Conservation (phyloP, 2,329 filamentous ascomycete species). For the Volutella citrinella region DNA sequence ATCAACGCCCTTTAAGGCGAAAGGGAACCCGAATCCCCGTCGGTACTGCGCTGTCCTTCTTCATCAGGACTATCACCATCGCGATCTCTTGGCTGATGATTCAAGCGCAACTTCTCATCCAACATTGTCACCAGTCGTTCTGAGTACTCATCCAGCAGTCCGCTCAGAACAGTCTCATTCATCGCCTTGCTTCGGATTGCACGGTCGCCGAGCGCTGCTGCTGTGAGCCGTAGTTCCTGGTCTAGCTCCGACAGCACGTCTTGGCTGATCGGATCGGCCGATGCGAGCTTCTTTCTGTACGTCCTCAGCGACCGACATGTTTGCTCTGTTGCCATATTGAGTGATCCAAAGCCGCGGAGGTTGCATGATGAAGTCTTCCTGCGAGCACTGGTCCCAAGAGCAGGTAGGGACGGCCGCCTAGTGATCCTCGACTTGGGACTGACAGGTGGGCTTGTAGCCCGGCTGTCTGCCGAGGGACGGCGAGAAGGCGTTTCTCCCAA, state of each 20-base stretch:
- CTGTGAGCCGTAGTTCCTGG: slow-evolving; percentile 61
- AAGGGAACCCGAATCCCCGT: slow-evolving; percentile 33
- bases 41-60: slow-evolving; percentile 31
- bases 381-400: slow-evolving; percentile 41
- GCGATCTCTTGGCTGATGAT: slow-evolving; percentile 31
- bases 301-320: slow-evolving; percentile 59
- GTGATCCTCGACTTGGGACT: slow-evolving; percentile 48
- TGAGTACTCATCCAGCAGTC: slow-evolving; percentile 72
- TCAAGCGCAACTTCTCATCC: slow-evolving; percentile 65
- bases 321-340: slow-evolving; percentile 64
- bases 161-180: slow-evolving; percentile 57
- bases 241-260: slow-evolving; percentile 62
- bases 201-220: slow-evolving; percentile 57
- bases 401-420: slow-evolving; percentile 54
- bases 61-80: slow-evolving; percentile 28
- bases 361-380: slow-evolving; percentile 49
- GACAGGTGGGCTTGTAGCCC: slow-evolving; percentile 45
- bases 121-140: slow-evolving; percentile 68
- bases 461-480: slow-evolving; percentile 42
- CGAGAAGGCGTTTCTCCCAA: slow-evolving; percentile 46
- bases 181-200: slow-evolving; percentile 52
- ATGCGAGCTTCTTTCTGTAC: slow-evolving; percentile 61
- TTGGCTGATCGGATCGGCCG: slow-evolving; percentile 53
- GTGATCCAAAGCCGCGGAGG: slow-evolving; percentile 49
- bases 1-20: too few species aligned